Evolutionary conservation across 495 filamentous ascomycete genomes (phyloP).

Genomic region (Hypoxylon fuscum): DNA sequence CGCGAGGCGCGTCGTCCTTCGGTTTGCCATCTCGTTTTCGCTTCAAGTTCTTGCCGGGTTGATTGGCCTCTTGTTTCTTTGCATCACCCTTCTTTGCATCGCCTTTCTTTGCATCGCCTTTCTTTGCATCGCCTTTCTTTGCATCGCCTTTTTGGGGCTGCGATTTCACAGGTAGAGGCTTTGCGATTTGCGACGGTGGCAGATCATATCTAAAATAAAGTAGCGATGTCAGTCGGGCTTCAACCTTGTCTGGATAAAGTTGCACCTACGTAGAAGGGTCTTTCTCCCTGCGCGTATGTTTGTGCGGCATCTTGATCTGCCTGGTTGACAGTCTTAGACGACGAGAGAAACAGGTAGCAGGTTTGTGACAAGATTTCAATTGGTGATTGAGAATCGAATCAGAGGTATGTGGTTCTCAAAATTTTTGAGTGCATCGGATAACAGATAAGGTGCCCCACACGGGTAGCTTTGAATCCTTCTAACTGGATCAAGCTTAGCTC

Average conservation of each 20-base stretch:
- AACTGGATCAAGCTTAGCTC: too few relatives aligned
- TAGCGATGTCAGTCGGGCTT: slow-evolving; percentile 43
- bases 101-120: slow-evolving; percentile 47
- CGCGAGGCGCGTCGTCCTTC: slow-evolving; percentile 83
- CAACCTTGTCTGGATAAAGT: neutral
- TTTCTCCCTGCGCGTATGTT: slow-evolving; percentile 73
- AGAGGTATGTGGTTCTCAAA: too few relatives aligned
- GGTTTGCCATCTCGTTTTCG: slow-evolving; percentile 57
- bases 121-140: slow-evolving; percentile 47
- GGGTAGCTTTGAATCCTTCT: too few relatives aligned
- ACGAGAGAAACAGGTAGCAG: neutral
- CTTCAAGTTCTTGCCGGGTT: slow-evolving; percentile 52
- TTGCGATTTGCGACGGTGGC: slow-evolving; percentile 74
- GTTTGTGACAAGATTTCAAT: neutral
- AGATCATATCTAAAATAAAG: slow-evolving; percentile 69
- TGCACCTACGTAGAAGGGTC: slow-evolving; percentile 52
- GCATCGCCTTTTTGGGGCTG: slow-evolving; percentile 42
- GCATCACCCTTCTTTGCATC: too few relatives aligned
- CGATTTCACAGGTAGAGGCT: slow-evolving; percentile 68
- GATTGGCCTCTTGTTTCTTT: slow-evolving; percentile 38
- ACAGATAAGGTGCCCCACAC: too few relatives aligned
- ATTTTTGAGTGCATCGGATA: too few relatives aligned
- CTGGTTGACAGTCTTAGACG: neutral
- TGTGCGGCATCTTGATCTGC: slow-evolving; percentile 75
- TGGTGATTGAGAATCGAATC: neutral